phyloP scores from a whole-genome alignment of 169 alveolate genomes.

The Plasmodium cynomolgi region DNA sequence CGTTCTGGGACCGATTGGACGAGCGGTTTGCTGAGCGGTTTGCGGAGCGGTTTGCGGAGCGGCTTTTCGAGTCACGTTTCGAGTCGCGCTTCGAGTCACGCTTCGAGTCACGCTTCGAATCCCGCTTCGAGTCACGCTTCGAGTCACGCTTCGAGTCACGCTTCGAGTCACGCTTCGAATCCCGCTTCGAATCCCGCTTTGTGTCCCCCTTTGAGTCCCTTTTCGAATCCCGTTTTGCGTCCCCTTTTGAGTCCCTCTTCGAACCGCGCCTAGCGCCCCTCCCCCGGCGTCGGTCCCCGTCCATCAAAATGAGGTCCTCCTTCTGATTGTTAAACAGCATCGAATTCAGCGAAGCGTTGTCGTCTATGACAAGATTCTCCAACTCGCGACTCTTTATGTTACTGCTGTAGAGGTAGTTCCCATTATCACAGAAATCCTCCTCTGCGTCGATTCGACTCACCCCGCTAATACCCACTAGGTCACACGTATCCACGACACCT shows the following conservation, averaged over 20 bases:
- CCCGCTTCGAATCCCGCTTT: not conserved
- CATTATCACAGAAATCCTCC: not conserved
- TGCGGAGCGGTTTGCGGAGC: not conserved
- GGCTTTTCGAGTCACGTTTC: not conserved
- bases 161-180: not conserved
- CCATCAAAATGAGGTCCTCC: not conserved
- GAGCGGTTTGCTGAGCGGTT: not conserved
- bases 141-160: not conserved
- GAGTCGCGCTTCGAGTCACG: not conserved
- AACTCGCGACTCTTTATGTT: constrained; percentile 10
- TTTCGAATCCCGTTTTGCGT: not conserved
- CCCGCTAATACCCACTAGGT: not conserved
- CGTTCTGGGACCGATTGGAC: not conserved
- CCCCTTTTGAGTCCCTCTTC: not conserved
- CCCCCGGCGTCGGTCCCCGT: not conserved
- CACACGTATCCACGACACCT: not conserved
- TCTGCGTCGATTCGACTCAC: not conserved
- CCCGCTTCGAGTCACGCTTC: not conserved
- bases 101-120: not conserved
- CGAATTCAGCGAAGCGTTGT: not conserved
- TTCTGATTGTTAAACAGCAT: not conserved
- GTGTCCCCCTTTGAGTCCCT: not conserved
- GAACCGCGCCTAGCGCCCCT: not conserved
- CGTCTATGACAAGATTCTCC: constrained; percentile 21
- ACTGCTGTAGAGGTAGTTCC: constrained; percentile 12